A percentile compares a stretch with the other conserved stretches of the same genome.
Conservation (phyloP, 257 asterid species). For the Nemophila menziesii region DNA sequence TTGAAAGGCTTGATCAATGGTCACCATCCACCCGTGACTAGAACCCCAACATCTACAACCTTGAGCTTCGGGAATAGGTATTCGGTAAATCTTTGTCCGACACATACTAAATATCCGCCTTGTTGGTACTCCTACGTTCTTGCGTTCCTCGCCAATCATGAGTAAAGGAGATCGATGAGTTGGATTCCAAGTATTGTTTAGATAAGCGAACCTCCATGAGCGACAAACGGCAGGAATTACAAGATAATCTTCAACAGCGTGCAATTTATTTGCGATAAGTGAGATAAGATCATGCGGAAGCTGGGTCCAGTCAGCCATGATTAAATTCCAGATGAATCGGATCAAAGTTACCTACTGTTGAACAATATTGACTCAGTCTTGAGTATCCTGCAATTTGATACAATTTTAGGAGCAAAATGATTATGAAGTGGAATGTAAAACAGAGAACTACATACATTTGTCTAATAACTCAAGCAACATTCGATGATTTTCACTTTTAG, state of each 20-base stretch:
- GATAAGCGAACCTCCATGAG: conserved; percentile 27
- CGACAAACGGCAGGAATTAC: conserved; percentile 38
- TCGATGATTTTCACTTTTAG: too few relatives aligned
- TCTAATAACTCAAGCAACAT: too few relatives aligned
- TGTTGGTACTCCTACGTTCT: too few relatives aligned
- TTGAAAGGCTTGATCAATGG: conserved; percentile 4
- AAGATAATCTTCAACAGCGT: conserved; percentile 18
- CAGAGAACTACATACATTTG: too few relatives aligned
- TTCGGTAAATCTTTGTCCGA: conserved; percentile 7
- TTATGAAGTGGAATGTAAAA: too few relatives aligned
- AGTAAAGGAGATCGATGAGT: conserved; percentile 23
- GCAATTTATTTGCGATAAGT: conserved; percentile 12
- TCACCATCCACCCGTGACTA: conserved; percentile 20
- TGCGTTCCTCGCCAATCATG: conserved; percentile 16
- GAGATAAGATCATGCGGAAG: conserved; percentile 18
- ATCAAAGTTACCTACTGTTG: too few relatives aligned
- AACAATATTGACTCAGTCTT: too few relatives aligned
- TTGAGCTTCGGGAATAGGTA: conserved; percentile 16
- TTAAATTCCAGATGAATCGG: too few relatives aligned
- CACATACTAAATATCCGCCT: conserved; percentile 15
- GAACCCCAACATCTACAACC: conserved; percentile 23
- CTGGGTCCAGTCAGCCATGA: conserved; percentile 20
- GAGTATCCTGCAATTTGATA: too few relatives aligned
- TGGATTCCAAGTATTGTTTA: conserved; percentile 26
- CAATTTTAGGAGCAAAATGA: too few relatives aligned